Evolutionary conservation across 768 basidiomycete genomes (phyloP).

Genomic region (Hygrophorus pudorinus): DNA sequence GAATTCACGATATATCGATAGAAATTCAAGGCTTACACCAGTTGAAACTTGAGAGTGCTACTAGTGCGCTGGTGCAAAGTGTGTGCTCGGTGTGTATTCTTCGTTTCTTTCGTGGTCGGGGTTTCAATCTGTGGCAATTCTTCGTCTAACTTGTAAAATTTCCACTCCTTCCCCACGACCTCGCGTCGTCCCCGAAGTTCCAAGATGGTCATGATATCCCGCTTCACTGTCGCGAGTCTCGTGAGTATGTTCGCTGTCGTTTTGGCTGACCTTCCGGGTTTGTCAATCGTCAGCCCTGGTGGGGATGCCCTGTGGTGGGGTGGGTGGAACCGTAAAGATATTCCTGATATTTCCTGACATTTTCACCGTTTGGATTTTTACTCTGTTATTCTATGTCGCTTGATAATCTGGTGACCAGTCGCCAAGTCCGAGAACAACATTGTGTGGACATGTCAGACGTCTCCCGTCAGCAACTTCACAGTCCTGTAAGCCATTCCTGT

Average conservation of each 20-base stretch:
- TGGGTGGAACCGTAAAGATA: constrained; percentile 20
- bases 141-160: too few species aligned
- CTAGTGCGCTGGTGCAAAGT: too few species aligned
- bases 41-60: too few species aligned
- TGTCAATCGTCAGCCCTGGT: constrained; percentile 36
- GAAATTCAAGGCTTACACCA: too few species aligned
- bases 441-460: constrained; percentile 44
- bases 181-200: too few species aligned
- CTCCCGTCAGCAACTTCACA: constrained; percentile 32
- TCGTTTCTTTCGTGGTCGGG: too few species aligned
- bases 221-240: constrained; percentile 13
- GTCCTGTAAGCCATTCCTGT: constrained; percentile 33
- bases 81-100: too few species aligned
- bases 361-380: neutral
- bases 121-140: too few species aligned
- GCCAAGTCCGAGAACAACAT: constrained; percentile 46
- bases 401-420: constrained; percentile 26
- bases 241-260: constrained; percentile 29
- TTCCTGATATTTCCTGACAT: neutral
- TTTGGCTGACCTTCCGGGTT: constrained; percentile 21
- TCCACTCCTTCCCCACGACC: too few species aligned
- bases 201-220: neutral
- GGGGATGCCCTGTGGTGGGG: constrained; percentile 48
- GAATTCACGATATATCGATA: too few species aligned
- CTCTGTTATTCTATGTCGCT: constrained; percentile 1